Base-by-base conservation (phyloP, 495 filamentous ascomycete species). In the Ascodesmis nigricans region DNA sequence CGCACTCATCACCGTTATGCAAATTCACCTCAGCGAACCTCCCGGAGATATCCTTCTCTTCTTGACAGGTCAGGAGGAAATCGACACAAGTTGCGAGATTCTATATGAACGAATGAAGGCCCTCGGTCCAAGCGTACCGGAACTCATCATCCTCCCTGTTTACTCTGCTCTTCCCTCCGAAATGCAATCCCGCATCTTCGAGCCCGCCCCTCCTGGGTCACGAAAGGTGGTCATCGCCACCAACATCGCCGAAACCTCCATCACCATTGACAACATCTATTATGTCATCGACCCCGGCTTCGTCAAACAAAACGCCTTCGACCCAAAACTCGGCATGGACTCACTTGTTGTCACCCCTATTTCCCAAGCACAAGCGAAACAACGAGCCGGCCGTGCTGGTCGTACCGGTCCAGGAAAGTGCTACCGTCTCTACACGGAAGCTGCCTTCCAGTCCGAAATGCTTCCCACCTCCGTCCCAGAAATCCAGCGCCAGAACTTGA, bases 281-380 rank as follows among this genome's bases (percentile, higher is more conserved):
- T 99, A 91, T 53, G 90, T 99, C 21, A 68, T 99, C 23, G 87
- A 99, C 49, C 84, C 87, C 4, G 87, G 87, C 2, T 95, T 95
- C 46, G 83, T 91, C 39, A 99, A 95, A 60, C 83, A 95, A 48
- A 91, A 91, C 43, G 81, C 78, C 13, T 99, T 87, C 49, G 83
- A 99, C 50, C 78, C 84, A 0, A 93, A 95, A 53, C 68, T 95
- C 1, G 84, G 87, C 17, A 95, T 99, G 84, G 90, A 99, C 46
- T 78, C 81, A 8, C 58, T 99, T 17, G 76, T 95, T 14, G 76
- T 99, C 16, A 91, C 82, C 0, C 87, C 87, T 1, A 84, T 99
- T 36, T 90, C 79, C 0, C 90, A 95, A 57, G 90, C 90, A 3
- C 83, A 95, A 48, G 90, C 87, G 11, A 91, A 91, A 49, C 87